These are phyloP conservation scores for Prototheca wickerhamii DNA, from an alignment of 163 green algal species.

Conservation along the genomic window DNA sequence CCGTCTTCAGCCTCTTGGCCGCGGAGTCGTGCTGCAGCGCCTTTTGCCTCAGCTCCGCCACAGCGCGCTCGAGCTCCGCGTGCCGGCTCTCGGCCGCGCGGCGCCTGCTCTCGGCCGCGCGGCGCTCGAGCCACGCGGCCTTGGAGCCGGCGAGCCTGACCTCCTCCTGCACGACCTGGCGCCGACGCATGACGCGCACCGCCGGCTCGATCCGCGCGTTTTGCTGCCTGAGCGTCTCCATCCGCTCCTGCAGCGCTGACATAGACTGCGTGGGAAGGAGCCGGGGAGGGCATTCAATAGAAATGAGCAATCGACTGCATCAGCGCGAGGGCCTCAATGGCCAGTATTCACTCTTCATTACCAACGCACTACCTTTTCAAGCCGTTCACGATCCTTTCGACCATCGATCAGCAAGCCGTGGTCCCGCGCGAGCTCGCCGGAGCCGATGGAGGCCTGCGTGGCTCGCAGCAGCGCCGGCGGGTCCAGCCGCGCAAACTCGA, in stretches of 20 bases:
- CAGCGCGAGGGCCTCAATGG: background rate
- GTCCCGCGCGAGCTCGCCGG: slow-evolving; percentile 54
- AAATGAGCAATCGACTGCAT: background rate
- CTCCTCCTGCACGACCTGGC: slow-evolving; percentile 25
- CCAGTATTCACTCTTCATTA: background rate
- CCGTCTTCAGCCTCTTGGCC: no score
- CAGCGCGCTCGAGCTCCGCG: no score
- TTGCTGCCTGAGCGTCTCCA: slow-evolving; percentile 7
- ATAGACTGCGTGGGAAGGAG: background rate
- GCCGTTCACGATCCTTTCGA: slow-evolving; percentile 16
- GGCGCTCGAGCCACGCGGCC: no score
- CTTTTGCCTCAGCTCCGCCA: no score
- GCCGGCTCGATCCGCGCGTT: slow-evolving; percentile 8
- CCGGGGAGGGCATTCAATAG: background rate
- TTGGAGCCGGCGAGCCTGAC: no score
- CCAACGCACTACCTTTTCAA: background rate
- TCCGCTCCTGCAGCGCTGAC: slow-evolving; percentile 2
- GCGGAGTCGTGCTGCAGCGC: no score
- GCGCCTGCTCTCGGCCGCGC: no score
- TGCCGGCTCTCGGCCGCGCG: no score
- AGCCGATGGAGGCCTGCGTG: slow-evolving; percentile 81
- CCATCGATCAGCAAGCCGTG: slow-evolving; percentile 67
- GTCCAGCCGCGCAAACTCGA: slow-evolving; percentile 78
- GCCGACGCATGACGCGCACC: slow-evolving; percentile 9
- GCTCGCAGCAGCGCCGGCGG: slow-evolving; percentile 70